phyloP scores from a whole-genome alignment of 2,329 filamentous ascomycete genomes.

The Fusarium sp. region DNA sequence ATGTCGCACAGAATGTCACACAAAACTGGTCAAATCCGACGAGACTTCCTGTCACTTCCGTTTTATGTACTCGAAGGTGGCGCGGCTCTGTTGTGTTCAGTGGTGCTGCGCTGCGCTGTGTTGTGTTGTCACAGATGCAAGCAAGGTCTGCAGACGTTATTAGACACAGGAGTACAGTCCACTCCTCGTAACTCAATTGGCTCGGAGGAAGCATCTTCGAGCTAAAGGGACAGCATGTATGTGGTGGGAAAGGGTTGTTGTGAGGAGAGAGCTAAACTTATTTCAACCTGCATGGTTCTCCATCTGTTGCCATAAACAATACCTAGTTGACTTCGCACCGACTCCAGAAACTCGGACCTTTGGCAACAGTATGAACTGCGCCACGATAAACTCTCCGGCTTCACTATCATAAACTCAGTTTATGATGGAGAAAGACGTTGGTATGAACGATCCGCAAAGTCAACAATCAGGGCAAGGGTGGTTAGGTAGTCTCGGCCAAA shows the following conservation, averaged over 20 bases:
- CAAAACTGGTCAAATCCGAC: slow-evolving; percentile 11
- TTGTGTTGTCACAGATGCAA: slow-evolving; percentile 6
- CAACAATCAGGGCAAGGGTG: background rate
- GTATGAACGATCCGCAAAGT: background rate
- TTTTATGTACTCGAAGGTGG: slow-evolving; percentile 1
- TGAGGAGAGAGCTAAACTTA: slow-evolving; percentile 23
- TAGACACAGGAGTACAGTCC: background rate
- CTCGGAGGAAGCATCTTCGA: background rate
- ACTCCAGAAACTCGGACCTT: background rate
- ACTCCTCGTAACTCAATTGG: slow-evolving; percentile 9
- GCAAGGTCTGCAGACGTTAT: slow-evolving; percentile 5
- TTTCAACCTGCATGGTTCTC: slow-evolving; percentile 9
- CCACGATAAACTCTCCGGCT: background rate
- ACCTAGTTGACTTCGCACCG: background rate
- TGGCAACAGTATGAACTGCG: background rate
- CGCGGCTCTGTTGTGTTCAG: slow-evolving; percentile 19
- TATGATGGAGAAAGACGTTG: background rate
- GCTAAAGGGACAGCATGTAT: slow-evolving; percentile 1
- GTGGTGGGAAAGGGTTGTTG: slow-evolving; percentile 30
- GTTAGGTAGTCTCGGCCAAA: background rate
- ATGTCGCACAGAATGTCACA: slow-evolving; percentile 21
- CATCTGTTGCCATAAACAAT: background rate
- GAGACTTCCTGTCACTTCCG: slow-evolving; percentile 7
- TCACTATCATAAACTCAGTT: background rate
- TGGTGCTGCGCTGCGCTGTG: background rate